Evolutionary conservation across 108 stramenopile species (phyloP).

Genomic region (Pseudonitzschia multistriata): DNA sequence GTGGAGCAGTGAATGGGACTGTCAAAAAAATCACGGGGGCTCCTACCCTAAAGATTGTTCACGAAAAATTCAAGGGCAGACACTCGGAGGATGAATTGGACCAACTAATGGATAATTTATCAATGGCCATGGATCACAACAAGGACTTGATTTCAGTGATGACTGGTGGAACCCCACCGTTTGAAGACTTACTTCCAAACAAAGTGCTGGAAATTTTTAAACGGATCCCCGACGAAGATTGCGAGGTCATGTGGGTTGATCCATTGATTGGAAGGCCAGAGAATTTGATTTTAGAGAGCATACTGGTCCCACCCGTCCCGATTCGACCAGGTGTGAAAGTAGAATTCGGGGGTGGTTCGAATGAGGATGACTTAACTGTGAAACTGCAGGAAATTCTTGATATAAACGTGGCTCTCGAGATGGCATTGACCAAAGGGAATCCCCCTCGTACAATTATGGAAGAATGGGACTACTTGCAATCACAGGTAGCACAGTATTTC

Average conservation of each 20-base stretch:
- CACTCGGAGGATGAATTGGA: slow-evolving; percentile 77
- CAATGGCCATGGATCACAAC: slow-evolving; percentile 64
- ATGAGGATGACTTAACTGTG: slow-evolving; percentile 98
- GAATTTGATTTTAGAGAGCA: slow-evolving; percentile 86
- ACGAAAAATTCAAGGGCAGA: slow-evolving; percentile 86
- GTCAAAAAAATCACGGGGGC: slow-evolving; percentile 95
- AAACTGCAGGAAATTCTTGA: slow-evolving; percentile 97
- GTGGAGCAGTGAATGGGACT: slow-evolving; percentile 86
- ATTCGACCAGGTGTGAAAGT: slow-evolving; percentile 98
- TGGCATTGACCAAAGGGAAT: slow-evolving; percentile 85
- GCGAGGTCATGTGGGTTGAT: slow-evolving; percentile 91
- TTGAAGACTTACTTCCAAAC: slow-evolving; percentile 78
- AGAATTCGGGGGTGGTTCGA: slow-evolving; percentile 95
- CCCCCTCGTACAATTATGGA: slow-evolving; percentile 93
- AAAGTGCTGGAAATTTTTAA: slow-evolving; percentile 84
- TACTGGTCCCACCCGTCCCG: slow-evolving; percentile 98
- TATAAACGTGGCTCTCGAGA: slow-evolving; percentile 90
- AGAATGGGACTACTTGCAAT: slow-evolving; percentile 96
- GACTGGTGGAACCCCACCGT: slow-evolving; percentile 42
- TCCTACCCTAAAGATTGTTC: slow-evolving; percentile 91
- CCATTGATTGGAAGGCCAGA: slow-evolving; percentile 92
- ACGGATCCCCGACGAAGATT: slow-evolving; percentile 92
- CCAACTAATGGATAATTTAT: slow-evolving; percentile 52
- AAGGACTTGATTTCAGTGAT: slow-evolving; percentile 59
- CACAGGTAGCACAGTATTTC: slow-evolving; percentile 94